Evolutionary conservation across 768 basidiomycete species (phyloP), one percentile per base, ranked within the genome.

Genomic region (Boletus bicolor): DNA sequence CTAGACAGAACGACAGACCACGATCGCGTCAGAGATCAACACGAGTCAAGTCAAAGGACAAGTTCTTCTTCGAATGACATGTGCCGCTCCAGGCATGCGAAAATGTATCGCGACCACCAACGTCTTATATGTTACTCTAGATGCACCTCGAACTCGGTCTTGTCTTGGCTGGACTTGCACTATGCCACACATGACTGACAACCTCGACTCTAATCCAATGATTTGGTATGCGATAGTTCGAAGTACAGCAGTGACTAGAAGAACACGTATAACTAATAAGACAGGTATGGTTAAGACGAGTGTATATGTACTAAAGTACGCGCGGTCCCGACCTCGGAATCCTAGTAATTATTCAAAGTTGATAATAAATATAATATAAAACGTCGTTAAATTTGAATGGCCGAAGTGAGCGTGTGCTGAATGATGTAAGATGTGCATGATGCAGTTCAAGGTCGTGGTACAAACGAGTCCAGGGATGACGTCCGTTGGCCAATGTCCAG

Each of bases 31-130:
- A 51, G 28, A 38, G 34, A 39, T 49, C 60, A 28, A 64, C 62
- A 38, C 69, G 71, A 53, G 53, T 68, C 63, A 63, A 63, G 51
- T 42, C 64, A 54, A 64, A 60, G 42, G 75, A 79, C 66, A 69
- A 64, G 42, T 69, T 82, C 44, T 75, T 76, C 51, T 79, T 82
- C 68, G 67, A 65, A 55, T 81, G 64, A 71, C 59, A 24, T 50
- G 35, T 42, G 14, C 44, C 14, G 42, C 28, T 42, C 43, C 30
- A 30, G 55, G 62, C 64, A 54, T 65, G 63, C 52, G 51, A 58
- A 52, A n/a, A 26, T 8, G 51, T 26, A 39, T 24, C 7, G 26
- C 39, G 45, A 46, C 50, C 21, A 8, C 34, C 21, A 24, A 12
- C 15, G 15, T 35, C 17, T 64, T 62, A 54, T 55, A 54, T 54